Evolutionary conservation across 2,329 filamentous ascomycete genomes (phyloP), one percentile per base, ranked within the genome.

Genomic region (Colletotrichum navitas): DNA sequence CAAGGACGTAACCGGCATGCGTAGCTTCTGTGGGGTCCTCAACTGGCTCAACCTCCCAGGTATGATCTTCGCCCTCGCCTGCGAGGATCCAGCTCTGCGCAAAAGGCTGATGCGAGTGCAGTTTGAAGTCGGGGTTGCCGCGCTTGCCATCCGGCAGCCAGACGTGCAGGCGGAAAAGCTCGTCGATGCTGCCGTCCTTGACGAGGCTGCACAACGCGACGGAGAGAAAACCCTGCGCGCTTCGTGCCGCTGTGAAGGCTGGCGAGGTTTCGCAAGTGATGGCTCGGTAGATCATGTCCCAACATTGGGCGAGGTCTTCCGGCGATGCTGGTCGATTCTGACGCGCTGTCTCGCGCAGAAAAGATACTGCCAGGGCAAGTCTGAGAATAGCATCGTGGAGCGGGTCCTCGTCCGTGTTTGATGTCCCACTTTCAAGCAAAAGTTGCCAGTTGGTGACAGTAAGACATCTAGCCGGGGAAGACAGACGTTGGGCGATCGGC

Each of bases 61-160:
- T 68, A 55, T 76, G 75, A 66, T 82, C 79, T 8, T n/a, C 74
- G 2, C 77, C 80, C 63, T 79, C 70, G 12, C 81, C 81, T 0
- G 78, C 78, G 16, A 83, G 73, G 11, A 82, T 76, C 80, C 81
- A 83, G 67, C 80, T 81, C 68, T 81, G 79, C 0, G 75, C 80
- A 63, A 78, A 80, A 1, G 78, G 67, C 62, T 82, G 80, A 55
- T 83, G 81, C 1, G 78, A 78, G 65, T 81, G 81, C 18, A 82
- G 73, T 1, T 71, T 69, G 14, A 79, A 75, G 8, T 71, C 58
- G 2, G 64, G 51, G 39, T 76, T 77, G 3, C 77, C 78, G 29
- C 78, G 76, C 32, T 77, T 51, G 1, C 76, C 77, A 62, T 80
- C 78, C 1, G 80, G 79, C 49, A 81, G 64, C 78, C 78, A 79